phyloP scores from a whole-genome alignment of 108 stramenopile species.

The Hondaea fermentalgiana region DNA sequence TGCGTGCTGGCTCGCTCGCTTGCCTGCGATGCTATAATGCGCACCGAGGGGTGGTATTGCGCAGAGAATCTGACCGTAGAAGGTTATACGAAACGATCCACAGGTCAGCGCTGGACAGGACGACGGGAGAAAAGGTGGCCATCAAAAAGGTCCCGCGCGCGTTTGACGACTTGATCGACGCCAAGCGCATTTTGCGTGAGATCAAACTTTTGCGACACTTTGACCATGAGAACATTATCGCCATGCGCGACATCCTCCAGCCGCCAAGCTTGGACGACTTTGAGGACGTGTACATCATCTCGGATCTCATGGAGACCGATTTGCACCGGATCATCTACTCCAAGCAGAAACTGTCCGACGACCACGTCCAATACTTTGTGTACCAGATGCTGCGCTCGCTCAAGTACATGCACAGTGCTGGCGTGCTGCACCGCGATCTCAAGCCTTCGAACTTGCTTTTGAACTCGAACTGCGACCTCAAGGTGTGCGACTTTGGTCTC shows the following conservation, averaged over 20 bases:
- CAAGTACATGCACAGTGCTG: conserved; percentile 98
- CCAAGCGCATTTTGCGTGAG: conserved; percentile 97
- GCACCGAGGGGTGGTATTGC: background rate
- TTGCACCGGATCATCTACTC: conserved; percentile 98
- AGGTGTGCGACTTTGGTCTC: conserved; percentile 97
- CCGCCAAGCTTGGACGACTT: conserved; percentile 50
- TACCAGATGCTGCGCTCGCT: conserved; percentile 91
- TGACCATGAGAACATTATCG: conserved; percentile 51
- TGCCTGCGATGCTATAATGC: background rate
- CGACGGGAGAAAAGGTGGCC: conserved; percentile 67
- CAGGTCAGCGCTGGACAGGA: conserved; percentile 40
- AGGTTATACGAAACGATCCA: background rate
- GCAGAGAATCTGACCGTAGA: background rate
- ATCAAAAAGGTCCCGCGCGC: conserved; percentile 87
- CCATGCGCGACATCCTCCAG: conserved; percentile 14
- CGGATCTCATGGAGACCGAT: conserved; percentile 97
- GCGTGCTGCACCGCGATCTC: conserved; percentile 91
- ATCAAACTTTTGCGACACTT: conserved; percentile 64
- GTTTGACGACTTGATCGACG: conserved; percentile 96
- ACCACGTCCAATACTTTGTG: conserved; percentile 93
- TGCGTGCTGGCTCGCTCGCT: no score
- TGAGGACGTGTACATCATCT: conserved; percentile 90
- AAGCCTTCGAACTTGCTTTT: conserved; percentile 95
- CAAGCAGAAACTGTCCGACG: conserved; percentile 84
- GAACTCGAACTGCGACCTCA: conserved; percentile 97